Evolutionary conservation across 75 land plant species (phyloP), one percentile per base, ranked within the genome.

Genomic region (Azolla pinnata): DNA sequence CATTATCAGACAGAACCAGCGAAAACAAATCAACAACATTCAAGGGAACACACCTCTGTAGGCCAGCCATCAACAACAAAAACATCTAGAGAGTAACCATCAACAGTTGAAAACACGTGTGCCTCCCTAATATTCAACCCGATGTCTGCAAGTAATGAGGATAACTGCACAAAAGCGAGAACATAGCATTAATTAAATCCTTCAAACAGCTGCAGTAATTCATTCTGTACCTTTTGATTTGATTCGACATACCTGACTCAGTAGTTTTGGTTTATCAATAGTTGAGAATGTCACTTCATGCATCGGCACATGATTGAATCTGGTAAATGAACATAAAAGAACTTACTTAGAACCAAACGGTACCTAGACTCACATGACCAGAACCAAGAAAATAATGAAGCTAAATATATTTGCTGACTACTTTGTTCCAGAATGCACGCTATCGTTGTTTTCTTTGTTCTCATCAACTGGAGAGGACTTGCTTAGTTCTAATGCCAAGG

Each of bases 251-350:
- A 92, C 96, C 85, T 85, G 87, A 62, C 90, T 89, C 2, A 93
- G 88, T 52, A 95, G 83, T 67, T 95, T 95, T 21, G 99, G 99
- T 60, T 88, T 95, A 65, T 95, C 99, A 55, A 86, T 80, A 26
- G 97, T 75, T 64, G 99, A 79, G 71, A 95, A 83, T 18, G 99
- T 95, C 29, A 95, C 83, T 69, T 95, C 99, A 63, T 89, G 88
- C 96, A 95, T 83, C n/a, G 89, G 88, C 67, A 86, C 75, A 57
- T 73, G 79, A 35, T 28, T 49, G 4, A 46, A 46, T 14, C 49
- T 46, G n/a, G n/a, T n/a, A 29, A 20, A 26, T 21, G 31, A 66
- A 7, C 9, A 18, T 18, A 57, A 23, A 19, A 57, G 48, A 44
- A 33, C 21, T 7, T n/a, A 21, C 4, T 23, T 7, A 7, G 12